These are phyloP conservation scores for Spinellus fusiger DNA, from an alignment of 192 early-diverging fungal genomes.

Conservation along the genomic window DNA sequence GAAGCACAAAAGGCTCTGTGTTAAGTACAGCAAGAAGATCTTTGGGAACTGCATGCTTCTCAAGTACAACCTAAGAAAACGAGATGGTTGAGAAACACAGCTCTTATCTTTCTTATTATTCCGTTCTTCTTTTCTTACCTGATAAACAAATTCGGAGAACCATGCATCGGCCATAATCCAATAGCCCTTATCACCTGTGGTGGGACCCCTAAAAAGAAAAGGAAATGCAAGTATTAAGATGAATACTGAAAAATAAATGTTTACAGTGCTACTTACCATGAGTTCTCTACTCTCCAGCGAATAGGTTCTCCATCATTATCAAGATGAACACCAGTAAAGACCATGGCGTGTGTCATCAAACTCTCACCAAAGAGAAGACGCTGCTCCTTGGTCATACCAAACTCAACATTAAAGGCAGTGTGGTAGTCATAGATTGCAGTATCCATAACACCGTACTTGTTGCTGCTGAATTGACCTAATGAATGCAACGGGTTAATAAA, in stretches of 20 bases:
- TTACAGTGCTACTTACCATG: slow-evolving; percentile 27
- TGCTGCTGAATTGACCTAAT: slow-evolving; percentile 44
- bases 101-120: neutral
- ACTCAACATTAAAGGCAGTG: slow-evolving; percentile 55
- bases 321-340: slow-evolving; percentile 69
- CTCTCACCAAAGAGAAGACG: slow-evolving; percentile 66
- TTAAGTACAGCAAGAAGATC: slow-evolving; percentile 56
- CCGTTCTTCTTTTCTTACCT: slow-evolving; percentile 12
- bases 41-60: slow-evolving; percentile 56
- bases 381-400: slow-evolving; percentile 58
- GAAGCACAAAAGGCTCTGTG: slow-evolving; percentile 57
- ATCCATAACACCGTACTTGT: slow-evolving; percentile 56
- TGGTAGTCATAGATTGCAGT: slow-evolving; percentile 57
- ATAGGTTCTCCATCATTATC: slow-evolving; percentile 55
- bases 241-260: neutral
- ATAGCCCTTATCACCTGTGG: slow-evolving; percentile 67
- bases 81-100: neutral
- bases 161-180: slow-evolving; percentile 72
- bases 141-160: slow-evolving; percentile 77
- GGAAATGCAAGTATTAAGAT: neutral
- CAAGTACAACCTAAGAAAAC: slow-evolving; percentile 54
- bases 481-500: no score
- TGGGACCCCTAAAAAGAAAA: slow-evolving; percentile 41
- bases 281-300: slow-evolving; percentile 75
- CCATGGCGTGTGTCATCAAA: slow-evolving; percentile 79